Base-by-base conservation (phyloP, 306 rosid species). In the Gynostemma pentaphyllum region DNA sequence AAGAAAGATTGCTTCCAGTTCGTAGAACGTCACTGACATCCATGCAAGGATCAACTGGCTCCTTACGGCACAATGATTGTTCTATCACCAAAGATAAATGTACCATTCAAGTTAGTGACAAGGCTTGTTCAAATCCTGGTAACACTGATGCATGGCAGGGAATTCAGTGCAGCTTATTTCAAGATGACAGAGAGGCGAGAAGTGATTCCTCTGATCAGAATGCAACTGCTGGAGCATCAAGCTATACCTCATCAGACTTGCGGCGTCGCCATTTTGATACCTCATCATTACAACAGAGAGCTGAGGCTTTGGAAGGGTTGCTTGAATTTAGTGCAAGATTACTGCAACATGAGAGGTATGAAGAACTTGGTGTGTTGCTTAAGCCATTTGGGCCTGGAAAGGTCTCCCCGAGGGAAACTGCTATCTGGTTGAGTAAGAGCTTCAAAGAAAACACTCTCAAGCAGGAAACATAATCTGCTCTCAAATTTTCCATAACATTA, bases 351-450 rank as follows among this genome's bases (percentile, higher is more conserved):
- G 88, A 82, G 78, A 80, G 90, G 67, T 94, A 94, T 40, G 97
- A 88, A 8, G 99, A 94, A 79, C 94, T 94, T 4, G 99, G 97
- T 66, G 99, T 94, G 68, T 70, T 94, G 80, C 68, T 94, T 72
- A 94, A 86, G 81, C 99, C 99, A 36, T 94, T 94, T 66, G 99
- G 99, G 7, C 97, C 95, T 0, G 99, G 78, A 28, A 94, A 88
- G 75, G 99, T 86, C 74, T 89, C 96, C 59, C 94, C 99, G 1
- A 83, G 99, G 67, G 99, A 94, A 86, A 94, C 99, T 69, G 99
- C 99, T 22, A 94, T 94, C 64, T 94, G 99, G 99, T 81, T 94
- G 83, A 78, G 94, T 34, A 94, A 94, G 76, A 94, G 99, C 87
- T 79, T 88, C 74, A 94, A 94, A 75, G 83, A 81, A 70, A 94